A percentile compares a stretch with the other conserved stretches of the same genome.
Evolutionary conservation across 1,284 basidiomycete species (phyloP).

Genomic region (Ganoderma leucocontextum): DNA sequence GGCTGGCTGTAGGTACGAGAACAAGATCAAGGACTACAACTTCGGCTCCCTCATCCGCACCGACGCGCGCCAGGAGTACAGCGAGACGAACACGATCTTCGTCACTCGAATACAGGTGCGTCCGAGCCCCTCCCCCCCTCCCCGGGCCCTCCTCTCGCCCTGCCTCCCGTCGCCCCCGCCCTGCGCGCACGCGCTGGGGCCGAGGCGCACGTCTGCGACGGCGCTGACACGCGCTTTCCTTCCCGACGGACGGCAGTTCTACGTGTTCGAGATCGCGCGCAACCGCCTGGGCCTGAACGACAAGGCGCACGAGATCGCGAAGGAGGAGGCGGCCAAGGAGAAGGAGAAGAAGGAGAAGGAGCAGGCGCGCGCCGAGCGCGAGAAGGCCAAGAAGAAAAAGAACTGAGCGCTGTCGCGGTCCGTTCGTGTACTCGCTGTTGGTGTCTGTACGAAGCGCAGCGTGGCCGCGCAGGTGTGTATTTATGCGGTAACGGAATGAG

Average conservation of each 20-base stretch:
- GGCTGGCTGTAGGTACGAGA: slow-evolving; percentile 69
- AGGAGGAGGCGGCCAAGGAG: slow-evolving; percentile 72
- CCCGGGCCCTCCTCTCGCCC: neutral
- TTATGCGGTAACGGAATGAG: neutral
- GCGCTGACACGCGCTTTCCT: neutral
- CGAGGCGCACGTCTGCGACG: neutral
- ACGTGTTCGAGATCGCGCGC: slow-evolving; percentile 76
- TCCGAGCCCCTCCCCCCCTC: slow-evolving; percentile 4
- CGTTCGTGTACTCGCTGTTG: neutral
- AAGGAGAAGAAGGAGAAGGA: slow-evolving; percentile 59
- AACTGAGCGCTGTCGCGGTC: slow-evolving; percentile 14
- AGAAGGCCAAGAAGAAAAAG: slow-evolving; percentile 44
- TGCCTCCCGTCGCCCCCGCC: neutral
- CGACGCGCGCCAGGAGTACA: slow-evolving; percentile 85
- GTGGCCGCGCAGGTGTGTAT: neutral
- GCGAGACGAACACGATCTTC: slow-evolving; percentile 94
- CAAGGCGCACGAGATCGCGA: slow-evolving; percentile 84
- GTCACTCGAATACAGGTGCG: slow-evolving; percentile 81
- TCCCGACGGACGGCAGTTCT: slow-evolving; percentile 20
- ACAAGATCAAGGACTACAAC: slow-evolving; percentile 93
- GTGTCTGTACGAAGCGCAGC: neutral
- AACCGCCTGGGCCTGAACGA: slow-evolving; percentile 95
- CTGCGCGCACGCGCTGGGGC: neutral
- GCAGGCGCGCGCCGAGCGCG: slow-evolving; percentile 46
- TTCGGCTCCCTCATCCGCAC: slow-evolving; percentile 95